Evolutionary conservation across 2,329 filamentous ascomycete genomes (phyloP).

Genomic region (Periconia sp.): DNA sequence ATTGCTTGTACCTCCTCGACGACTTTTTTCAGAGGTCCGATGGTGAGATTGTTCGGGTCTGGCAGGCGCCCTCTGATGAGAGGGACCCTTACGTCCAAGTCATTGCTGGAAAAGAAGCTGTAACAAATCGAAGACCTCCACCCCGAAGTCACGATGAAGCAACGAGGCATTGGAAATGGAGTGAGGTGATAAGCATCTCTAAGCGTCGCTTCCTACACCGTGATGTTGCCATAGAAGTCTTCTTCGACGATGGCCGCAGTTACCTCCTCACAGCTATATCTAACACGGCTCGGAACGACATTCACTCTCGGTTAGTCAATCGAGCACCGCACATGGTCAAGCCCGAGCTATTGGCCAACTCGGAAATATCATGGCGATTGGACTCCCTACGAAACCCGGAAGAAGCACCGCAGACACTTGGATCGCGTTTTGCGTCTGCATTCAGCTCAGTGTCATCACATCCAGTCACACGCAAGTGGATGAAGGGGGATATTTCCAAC

Average conservation of each 20-base stretch:
- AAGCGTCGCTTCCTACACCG: constrained; percentile 95
- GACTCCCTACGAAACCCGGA: constrained; percentile 78
- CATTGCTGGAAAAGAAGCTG: constrained; percentile 77
- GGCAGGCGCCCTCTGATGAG: constrained; percentile 90
- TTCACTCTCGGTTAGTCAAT: constrained; percentile 75
- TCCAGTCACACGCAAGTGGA: constrained; percentile 86
- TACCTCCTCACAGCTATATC: constrained; percentile 89
- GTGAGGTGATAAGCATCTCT: constrained; percentile 91
- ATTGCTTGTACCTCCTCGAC: constrained; percentile 91
- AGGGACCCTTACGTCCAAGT: constrained; percentile 95
- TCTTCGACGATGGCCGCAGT: constrained; percentile 95
- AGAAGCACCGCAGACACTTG: constrained; percentile 70
- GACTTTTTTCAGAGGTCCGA: constrained; percentile 95
- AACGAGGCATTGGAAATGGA: constrained; percentile 91
- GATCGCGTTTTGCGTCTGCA: constrained; percentile 88
- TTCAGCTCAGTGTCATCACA: constrained; percentile 85
- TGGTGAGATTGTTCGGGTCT: constrained; percentile 95
- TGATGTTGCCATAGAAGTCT: constrained; percentile 95
- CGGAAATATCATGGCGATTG: constrained; percentile 90
- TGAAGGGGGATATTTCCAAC: constrained; percentile 94
- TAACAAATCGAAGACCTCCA: constrained; percentile 52
- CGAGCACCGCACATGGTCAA: constrained; percentile 83
- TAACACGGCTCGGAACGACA: constrained; percentile 74
- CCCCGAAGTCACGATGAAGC: constrained; percentile 63
- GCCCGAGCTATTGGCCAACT: constrained; percentile 71